These are phyloP conservation scores for Agrocybe pediades DNA, from an alignment of 768 basidiomycete genomes.

Conservation along the genomic window DNA sequence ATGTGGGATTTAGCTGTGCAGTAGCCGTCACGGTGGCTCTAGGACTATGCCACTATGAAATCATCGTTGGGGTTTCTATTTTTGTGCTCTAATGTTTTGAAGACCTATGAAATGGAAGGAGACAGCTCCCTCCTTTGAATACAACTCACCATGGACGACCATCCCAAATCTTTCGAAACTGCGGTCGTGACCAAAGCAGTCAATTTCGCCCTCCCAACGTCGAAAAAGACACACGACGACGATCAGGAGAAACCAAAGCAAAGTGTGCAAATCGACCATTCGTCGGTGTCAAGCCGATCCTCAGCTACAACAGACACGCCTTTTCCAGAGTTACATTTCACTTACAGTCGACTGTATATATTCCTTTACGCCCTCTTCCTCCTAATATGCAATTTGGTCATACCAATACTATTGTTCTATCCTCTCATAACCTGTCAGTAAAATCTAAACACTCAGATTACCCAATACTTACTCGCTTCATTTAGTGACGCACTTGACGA, in stretches of 20 bases:
- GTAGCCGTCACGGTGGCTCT: not conserved
- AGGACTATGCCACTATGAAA: slow-evolving; percentile 6
- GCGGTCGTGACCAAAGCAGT: not conserved
- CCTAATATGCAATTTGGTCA: slow-evolving; percentile 27
- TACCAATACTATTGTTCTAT: slow-evolving; percentile 30
- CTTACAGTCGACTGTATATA: slow-evolving; percentile 19
- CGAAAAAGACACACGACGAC: not conserved
- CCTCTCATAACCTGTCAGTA: slow-evolving; percentile 25
- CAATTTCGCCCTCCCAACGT: not conserved
- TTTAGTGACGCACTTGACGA: slow-evolving; percentile 23
- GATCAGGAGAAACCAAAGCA: slow-evolving; percentile 14
- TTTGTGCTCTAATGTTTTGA: not conserved
- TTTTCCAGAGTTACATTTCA: slow-evolving; percentile 20
- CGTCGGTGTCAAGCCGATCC: not conserved
- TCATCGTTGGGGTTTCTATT: slow-evolving; percentile 3
- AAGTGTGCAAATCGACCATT: not conserved
- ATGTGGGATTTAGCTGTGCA: too few species aligned
- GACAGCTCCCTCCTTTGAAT: not conserved
- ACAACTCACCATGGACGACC: not conserved
- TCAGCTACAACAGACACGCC: slow-evolving; percentile 7
- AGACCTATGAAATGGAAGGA: not conserved
- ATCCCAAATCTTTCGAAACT: not conserved
- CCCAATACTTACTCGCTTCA: not conserved
- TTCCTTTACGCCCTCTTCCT: slow-evolving; percentile 26
- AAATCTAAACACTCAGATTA: not conserved